A percentile compares a stretch with the other conserved stretches of the same genome.
Conservation (phyloP, 2,329 filamentous ascomycete species). For the Knufia fluminis region DNA sequence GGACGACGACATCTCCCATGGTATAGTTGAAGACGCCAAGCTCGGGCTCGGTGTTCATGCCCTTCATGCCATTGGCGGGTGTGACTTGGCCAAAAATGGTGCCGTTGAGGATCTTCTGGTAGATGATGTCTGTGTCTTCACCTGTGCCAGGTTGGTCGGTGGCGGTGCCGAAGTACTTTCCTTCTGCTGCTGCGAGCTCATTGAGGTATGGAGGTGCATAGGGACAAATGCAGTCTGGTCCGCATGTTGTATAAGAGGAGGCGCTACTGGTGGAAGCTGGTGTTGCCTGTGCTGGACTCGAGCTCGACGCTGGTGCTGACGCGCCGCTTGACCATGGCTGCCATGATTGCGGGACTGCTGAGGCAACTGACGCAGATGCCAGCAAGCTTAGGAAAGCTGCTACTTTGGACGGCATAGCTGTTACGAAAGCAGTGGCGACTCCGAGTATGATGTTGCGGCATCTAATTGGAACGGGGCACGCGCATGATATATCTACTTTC, state of each 20-base stretch:
- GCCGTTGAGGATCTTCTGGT: slow-evolving; percentile 47
- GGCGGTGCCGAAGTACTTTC: slow-evolving; percentile 50
- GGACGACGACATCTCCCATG: no score
- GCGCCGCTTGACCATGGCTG: no score
- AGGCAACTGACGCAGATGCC: slow-evolving; percentile 6
- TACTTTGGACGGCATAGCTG: background rate
- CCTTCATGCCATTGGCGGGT: slow-evolving; percentile 53
- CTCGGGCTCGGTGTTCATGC: slow-evolving; percentile 45
- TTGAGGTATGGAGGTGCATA: slow-evolving; percentile 36
- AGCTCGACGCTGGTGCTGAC: no score
- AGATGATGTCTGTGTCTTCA: slow-evolving; percentile 45
- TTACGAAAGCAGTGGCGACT: background rate
- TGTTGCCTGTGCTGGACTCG: background rate
- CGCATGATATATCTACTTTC: background rate
- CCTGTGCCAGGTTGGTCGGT: slow-evolving; percentile 41
- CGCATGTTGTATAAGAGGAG: slow-evolving; percentile 11
- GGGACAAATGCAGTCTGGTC: slow-evolving; percentile 6
- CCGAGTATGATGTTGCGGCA: background rate
- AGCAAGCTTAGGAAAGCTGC: slow-evolving; percentile 6
- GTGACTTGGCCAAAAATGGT: slow-evolving; percentile 57
- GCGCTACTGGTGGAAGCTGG: slow-evolving; percentile 9
- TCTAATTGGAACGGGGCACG: background rate
- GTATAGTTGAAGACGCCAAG: slow-evolving; percentile 50
- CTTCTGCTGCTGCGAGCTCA: slow-evolving; percentile 44
- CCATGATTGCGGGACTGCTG: slow-evolving; percentile 6